Evolutionary conservation across 441 rosid species (phyloP).

Genomic region (Syzygium syzygioides): DNA sequence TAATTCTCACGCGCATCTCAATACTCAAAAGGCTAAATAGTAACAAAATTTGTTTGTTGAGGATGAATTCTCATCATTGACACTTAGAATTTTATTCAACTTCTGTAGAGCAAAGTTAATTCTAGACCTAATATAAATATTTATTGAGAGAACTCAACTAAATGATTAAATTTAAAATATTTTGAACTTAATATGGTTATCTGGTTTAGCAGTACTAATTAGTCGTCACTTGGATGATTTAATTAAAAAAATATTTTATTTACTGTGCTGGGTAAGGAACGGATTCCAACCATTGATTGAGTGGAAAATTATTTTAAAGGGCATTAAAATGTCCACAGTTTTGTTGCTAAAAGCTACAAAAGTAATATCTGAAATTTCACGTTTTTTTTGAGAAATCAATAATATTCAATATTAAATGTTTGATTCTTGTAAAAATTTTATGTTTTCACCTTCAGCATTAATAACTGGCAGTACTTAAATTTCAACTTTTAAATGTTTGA

Average conservation of each 20-base stretch:
- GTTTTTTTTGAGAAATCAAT: neutral
- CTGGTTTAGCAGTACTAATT: neutral
- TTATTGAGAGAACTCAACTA: neutral
- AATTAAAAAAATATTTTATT: neutral
- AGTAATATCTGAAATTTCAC: neutral
- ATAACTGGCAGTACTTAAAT: neutral
- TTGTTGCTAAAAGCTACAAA: neutral
- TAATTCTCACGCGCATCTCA: neutral
- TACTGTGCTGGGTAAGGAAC: neutral
- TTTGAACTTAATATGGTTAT: neutral
- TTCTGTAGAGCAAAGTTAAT: neutral
- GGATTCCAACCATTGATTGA: neutral
- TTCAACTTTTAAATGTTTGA: neutral
- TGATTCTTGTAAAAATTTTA: neutral
- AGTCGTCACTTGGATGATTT: neutral
- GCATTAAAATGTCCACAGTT: neutral
- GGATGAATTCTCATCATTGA: neutral
- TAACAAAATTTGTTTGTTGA: neutral
- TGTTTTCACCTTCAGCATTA: neutral
- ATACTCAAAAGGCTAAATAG: neutral
- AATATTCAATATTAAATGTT: neutral
- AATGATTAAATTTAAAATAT: neutral
- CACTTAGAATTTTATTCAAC: neutral
- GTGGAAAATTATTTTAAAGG: neutral
- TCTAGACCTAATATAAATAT: neutral